Evolutionary conservation across 208 protist species (phyloP).

Genomic region (Leishmania aethiopica): DNA sequence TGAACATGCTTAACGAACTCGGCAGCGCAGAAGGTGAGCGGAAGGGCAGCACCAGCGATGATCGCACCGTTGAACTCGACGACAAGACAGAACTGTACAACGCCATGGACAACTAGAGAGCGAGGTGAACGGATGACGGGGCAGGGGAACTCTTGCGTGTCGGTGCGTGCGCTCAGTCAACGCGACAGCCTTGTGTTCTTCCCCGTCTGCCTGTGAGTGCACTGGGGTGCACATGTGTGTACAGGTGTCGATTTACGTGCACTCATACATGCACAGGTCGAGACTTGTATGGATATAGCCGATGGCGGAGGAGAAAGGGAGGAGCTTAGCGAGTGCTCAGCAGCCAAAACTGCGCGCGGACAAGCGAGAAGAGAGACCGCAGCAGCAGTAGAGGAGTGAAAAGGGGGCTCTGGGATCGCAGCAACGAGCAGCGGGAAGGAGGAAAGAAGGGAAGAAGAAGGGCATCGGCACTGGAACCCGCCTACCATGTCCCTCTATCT

Average conservation of each 20-base stretch:
- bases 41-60: not conserved
- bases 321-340: too few relatives aligned
- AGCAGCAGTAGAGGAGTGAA: not conserved
- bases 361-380: not conserved
- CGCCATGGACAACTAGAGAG: constrained; percentile 48
- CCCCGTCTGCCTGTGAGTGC: not conserved
- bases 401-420: not conserved
- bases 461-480: not conserved
- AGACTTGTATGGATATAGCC: not conserved
- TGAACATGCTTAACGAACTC: constrained; percentile 36
- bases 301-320: not conserved
- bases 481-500: not conserved
- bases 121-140: not conserved
- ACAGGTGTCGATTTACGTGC: not conserved
- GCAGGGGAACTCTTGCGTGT: not conserved
- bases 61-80: constrained; percentile 36
- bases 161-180: not conserved
- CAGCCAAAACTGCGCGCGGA: not conserved
- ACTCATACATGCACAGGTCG: not conserved
- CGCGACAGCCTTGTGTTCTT: not conserved
- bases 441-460: not conserved
- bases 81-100: too few relatives aligned
- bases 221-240: not conserved
- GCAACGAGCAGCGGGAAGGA: not conserved
- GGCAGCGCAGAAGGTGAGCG: not conserved